These are phyloP conservation scores for Phytomonas sp. DNA, from an alignment of 208 protist species.

Conservation along the genomic window DNA sequence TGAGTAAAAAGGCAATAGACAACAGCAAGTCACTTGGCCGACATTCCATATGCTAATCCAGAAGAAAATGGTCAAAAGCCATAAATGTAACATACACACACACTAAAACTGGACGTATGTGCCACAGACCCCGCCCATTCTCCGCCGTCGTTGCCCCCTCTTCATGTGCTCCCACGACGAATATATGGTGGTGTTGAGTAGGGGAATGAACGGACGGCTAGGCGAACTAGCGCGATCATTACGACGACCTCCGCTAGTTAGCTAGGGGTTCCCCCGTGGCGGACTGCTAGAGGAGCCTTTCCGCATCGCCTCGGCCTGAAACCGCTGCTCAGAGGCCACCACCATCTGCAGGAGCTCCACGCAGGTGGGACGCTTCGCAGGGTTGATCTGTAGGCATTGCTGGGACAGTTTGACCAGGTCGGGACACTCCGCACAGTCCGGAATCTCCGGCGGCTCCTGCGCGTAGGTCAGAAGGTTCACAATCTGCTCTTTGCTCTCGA, in stretches of 20 bases:
- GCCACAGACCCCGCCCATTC: not conserved
- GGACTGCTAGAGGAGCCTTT: slow-evolving; percentile 21
- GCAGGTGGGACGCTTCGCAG: slow-evolving; percentile 54
- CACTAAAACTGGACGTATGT: not conserved
- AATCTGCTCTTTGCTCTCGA: slow-evolving; percentile 82
- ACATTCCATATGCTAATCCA: not conserved
- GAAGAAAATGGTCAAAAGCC: not conserved
- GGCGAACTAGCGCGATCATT: not conserved
- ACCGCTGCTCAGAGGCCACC: slow-evolving; percentile 29
- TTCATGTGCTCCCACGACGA: not conserved
- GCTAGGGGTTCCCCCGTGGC: slow-evolving; percentile 14
- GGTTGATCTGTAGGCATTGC: slow-evolving; percentile 48
- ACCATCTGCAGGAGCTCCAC: slow-evolving; percentile 64
- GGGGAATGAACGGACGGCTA: slow-evolving; percentile 1
- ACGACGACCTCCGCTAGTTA: not conserved
- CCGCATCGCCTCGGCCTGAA: slow-evolving; percentile 22
- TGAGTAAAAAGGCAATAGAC: not conserved
- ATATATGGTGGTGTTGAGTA: not conserved
- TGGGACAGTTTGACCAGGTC: slow-evolving; percentile 54
- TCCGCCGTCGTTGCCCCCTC: not conserved
- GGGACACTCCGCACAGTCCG: slow-evolving; percentile 61
- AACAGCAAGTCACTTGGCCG: not conserved
- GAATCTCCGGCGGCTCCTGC: slow-evolving; percentile 69
- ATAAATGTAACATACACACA: not conserved
- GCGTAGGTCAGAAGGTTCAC: slow-evolving; percentile 81